phyloP scores from a whole-genome alignment of 2,329 filamentous ascomycete genomes.

The Fusarium euwallaceae region DNA sequence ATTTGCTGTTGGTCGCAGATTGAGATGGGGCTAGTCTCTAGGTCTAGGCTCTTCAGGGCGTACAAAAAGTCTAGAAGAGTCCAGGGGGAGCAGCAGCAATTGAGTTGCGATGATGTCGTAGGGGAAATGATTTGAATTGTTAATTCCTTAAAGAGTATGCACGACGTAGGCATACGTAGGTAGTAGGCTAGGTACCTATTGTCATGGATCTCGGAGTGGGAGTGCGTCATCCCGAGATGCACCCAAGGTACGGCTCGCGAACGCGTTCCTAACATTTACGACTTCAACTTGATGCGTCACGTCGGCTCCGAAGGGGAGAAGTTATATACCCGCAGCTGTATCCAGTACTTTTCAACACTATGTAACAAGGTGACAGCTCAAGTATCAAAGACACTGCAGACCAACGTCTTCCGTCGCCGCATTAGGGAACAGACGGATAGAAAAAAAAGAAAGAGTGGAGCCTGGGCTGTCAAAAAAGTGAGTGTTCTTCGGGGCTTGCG shows the following conservation, averaged over 20 bases:
- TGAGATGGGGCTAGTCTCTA: background rate
- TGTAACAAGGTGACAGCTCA: no score
- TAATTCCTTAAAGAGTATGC: background rate
- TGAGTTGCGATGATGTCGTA: background rate
- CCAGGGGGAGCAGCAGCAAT: background rate
- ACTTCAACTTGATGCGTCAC: background rate
- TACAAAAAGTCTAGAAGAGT: background rate
- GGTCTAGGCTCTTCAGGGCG: background rate
- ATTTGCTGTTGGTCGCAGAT: conserved; percentile 3
- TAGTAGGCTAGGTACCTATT: background rate
- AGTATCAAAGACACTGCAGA: background rate
- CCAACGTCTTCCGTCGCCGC: background rate
- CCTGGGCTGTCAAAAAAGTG: background rate
- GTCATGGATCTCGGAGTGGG: background rate
- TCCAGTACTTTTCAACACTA: background rate
- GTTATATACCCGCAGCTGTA: background rate
- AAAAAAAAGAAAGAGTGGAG: background rate
- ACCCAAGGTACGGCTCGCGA: background rate
- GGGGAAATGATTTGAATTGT: background rate
- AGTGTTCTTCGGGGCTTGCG: conserved; percentile 6
- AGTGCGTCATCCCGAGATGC: conserved; percentile 4
- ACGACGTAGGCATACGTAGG: background rate
- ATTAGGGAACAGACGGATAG: background rate
- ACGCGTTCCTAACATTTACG: background rate
- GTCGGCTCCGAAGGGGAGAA: background rate